phyloP scores from a whole-genome alignment of 73 alveolate species.

The Uronychia setigera region DNA sequence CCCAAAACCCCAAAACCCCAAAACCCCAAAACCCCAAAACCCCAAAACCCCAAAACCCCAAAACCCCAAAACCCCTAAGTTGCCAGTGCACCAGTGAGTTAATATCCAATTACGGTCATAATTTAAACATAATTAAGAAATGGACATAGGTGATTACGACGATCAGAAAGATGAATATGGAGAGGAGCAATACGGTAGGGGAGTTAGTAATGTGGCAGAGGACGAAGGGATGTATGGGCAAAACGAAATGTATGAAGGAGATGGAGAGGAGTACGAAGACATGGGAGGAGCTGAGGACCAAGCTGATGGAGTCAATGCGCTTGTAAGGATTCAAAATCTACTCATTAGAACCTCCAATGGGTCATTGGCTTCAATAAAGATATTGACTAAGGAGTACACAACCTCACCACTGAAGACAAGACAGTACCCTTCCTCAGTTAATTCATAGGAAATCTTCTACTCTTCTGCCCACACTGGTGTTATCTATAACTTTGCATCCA shows the following conservation, averaged over 20 bases:
- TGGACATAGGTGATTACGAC: too few relatives aligned
- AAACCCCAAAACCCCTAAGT: too few relatives aligned
- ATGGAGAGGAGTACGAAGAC: conserved; percentile 25
- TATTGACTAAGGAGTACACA: conserved; percentile 92
- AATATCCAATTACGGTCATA: too few relatives aligned
- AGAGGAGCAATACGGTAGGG: background rate
- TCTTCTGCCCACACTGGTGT: conserved; percentile 99
- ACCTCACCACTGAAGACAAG: conserved; percentile 86
- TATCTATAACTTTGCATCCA: conserved; percentile 91
- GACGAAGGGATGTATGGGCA: background rate
- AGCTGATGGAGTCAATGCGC: conserved; percentile 59
- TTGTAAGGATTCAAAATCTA: conserved; percentile 16
- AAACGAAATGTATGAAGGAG: background rate
- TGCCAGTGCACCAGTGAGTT: too few relatives aligned
- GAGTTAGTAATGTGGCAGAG: background rate
- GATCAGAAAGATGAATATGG: too few relatives aligned
- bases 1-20: too few relatives aligned
- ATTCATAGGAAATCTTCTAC: conserved; percentile 92
- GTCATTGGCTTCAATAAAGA: conserved; percentile 93
- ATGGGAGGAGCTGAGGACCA: conserved; percentile 54
- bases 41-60: too few relatives aligned
- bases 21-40: too few relatives aligned
- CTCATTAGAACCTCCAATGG: conserved; percentile 85
- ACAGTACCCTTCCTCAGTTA: conserved; percentile 28
- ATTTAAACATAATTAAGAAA: too few relatives aligned